These are phyloP conservation scores for Rhododendron ovatum DNA, from an alignment of 148 eudicot genomes.

Conservation along the genomic window DNA sequence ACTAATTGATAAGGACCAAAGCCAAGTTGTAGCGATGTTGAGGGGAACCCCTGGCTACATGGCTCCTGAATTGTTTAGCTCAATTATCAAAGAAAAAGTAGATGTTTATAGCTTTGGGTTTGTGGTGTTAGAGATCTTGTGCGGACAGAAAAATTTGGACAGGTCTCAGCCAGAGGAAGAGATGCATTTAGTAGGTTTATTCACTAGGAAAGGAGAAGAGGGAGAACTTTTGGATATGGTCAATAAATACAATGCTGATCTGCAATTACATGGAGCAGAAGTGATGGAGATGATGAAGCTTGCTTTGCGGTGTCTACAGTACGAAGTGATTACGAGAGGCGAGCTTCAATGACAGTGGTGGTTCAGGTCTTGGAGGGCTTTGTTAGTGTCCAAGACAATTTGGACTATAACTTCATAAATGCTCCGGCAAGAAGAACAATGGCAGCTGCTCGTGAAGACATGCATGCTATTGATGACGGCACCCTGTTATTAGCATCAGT, in stretches of 20 bases:
- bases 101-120: constrained; percentile 20
- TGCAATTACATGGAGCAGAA: not conserved
- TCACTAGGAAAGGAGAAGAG: constrained; percentile 8
- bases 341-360: not conserved
- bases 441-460: not conserved
- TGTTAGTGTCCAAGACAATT: not conserved
- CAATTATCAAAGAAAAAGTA: constrained; percentile 9
- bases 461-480: not conserved
- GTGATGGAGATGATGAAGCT: constrained; percentile 18
- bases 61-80: constrained; percentile 17
- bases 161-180: constrained; percentile 8
- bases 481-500: not conserved
- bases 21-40: constrained; percentile 5
- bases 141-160: constrained; percentile 4
- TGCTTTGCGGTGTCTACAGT: not conserved
- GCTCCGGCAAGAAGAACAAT: not conserved
- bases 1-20: constrained; percentile 13
- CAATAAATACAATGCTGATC: not conserved
- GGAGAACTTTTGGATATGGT: constrained; percentile 1
- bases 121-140: constrained; percentile 7
- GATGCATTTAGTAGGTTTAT: constrained; percentile 5
- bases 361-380: not conserved
- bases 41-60: constrained; percentile 15
- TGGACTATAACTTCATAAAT: not conserved
- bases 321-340: not conserved